phyloP scores from a whole-genome alignment of 257 asterid species.

The Primulina tabacum region DNA sequence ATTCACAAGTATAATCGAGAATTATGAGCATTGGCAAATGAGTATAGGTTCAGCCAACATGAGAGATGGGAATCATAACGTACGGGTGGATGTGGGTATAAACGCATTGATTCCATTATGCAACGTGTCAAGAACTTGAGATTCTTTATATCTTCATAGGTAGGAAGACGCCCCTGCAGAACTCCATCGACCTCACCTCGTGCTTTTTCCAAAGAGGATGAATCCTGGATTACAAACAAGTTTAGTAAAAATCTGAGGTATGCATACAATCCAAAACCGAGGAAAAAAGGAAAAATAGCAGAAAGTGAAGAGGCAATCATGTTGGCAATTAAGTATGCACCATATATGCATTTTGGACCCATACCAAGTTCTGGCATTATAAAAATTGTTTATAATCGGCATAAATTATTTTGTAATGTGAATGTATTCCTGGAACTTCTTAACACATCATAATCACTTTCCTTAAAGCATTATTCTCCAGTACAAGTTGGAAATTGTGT shows the following conservation, averaged over 20 bases:
- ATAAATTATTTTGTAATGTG: too few relatives aligned
- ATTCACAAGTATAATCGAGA: neutral
- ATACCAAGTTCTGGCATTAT: too few relatives aligned
- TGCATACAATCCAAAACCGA: neutral
- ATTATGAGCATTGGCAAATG: slow-evolving; percentile 18
- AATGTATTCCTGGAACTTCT: too few relatives aligned
- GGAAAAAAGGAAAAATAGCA: neutral
- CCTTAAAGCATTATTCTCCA: too few relatives aligned
- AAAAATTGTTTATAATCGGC: too few relatives aligned
- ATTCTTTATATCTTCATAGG: slow-evolving; percentile 74
- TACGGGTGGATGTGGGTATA: slow-evolving; percentile 98
- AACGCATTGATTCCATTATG: slow-evolving; percentile 86
- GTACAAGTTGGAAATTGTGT: too few relatives aligned
- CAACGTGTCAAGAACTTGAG: slow-evolving; percentile 86
- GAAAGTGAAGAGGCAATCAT: slow-evolving; percentile 4
- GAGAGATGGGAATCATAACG: slow-evolving; percentile 28
- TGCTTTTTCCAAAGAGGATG: slow-evolving; percentile 63
- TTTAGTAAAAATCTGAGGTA: neutral
- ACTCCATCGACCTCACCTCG: slow-evolving; percentile 89
- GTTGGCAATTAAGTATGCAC: neutral
- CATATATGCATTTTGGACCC: too few relatives aligned
- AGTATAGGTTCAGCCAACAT: neutral
- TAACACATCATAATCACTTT: too few relatives aligned
- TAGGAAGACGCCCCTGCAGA: slow-evolving; percentile 72
- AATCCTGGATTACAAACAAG: slow-evolving; percentile 45